Conservation (phyloP, 805 yeast species). For the Debaryomyces prosopidis region DNA sequence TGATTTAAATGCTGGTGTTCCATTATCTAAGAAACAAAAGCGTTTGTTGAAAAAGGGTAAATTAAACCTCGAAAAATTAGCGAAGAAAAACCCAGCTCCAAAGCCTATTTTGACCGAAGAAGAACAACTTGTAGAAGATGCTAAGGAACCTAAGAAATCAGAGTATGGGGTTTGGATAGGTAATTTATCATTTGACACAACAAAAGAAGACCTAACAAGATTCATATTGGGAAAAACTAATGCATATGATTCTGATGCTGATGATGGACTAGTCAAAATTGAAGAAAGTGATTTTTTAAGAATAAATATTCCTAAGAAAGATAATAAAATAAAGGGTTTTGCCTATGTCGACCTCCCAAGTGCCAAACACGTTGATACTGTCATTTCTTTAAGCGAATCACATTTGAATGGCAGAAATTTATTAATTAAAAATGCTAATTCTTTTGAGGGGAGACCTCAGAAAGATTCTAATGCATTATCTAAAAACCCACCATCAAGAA, state of each 20-base stretch:
- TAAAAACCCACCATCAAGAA: conserved; percentile 85
- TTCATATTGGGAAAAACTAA: conserved; percentile 64
- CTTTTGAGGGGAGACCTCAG: conserved; percentile 85
- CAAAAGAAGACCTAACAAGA: conserved; percentile 66
- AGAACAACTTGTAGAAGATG: conserved; percentile 29
- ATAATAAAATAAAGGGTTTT: conserved; percentile 75
- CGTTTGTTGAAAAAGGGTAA: conserved; percentile 82
- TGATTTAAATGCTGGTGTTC: conserved; percentile 68
- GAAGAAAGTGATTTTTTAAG: conserved; percentile 65
- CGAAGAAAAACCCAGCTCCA: conserved; percentile 36
- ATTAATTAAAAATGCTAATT: conserved; percentile 76
- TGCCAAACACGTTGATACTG: conserved; percentile 58
- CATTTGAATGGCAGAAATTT: conserved; percentile 81
- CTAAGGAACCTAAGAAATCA: conserved; percentile 39
- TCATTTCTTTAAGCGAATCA: conserved; percentile 67
- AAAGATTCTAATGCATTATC: conserved; percentile 46
- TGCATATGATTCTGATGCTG: conserved; percentile 21
- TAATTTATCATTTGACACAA: conserved; percentile 82
- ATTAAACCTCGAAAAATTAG: conserved; percentile 60
- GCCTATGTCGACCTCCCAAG: conserved; percentile 84
- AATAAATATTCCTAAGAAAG: conserved; percentile 77
- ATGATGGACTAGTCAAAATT: conserved; percentile 30
- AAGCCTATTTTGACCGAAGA: conserved; percentile 37
- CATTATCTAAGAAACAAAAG: conserved; percentile 88
- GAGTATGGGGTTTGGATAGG: conserved; percentile 92